phyloP scores from a whole-genome alignment of 495 filamentous ascomycete species.

The Pseudoneurospora amorphoporcata region DNA sequence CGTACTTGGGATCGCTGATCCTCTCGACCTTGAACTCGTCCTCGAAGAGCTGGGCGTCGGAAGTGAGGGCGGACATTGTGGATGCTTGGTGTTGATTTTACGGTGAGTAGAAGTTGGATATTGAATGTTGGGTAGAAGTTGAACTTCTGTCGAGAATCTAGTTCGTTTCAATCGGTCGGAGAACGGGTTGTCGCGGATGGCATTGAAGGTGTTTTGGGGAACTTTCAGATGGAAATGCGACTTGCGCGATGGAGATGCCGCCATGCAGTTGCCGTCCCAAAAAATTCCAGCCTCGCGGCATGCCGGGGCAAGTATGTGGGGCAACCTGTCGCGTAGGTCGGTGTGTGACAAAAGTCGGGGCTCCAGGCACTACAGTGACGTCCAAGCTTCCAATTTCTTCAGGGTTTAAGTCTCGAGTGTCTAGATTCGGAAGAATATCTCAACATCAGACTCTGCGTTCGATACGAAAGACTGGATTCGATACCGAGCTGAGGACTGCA shows the following conservation, averaged over 20 bases:
- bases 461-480: neutral
- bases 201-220: neutral
- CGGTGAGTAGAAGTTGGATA: neutral
- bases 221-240: neutral
- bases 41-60: conserved; percentile 84
- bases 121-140: neutral
- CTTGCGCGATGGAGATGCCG: neutral
- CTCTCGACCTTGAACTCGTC: conserved; percentile 76
- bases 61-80: conserved; percentile 39
- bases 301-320: neutral
- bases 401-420: neutral
- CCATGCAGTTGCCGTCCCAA: neutral
- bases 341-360: neutral
- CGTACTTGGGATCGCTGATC: conserved; percentile 78
- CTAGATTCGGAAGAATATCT: neutral
- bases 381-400: neutral
- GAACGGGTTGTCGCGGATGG: neutral
- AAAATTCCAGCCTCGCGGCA: neutral
- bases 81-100: conserved; percentile 7
- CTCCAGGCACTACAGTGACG: neutral
- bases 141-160: neutral
- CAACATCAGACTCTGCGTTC: neutral
- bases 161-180: neutral
- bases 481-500: neutral
- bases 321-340: neutral